Evolutionary conservation across 2,329 filamentous ascomycete species (phyloP).

Genomic region (Sporothrix pseudoabietina): DNA sequence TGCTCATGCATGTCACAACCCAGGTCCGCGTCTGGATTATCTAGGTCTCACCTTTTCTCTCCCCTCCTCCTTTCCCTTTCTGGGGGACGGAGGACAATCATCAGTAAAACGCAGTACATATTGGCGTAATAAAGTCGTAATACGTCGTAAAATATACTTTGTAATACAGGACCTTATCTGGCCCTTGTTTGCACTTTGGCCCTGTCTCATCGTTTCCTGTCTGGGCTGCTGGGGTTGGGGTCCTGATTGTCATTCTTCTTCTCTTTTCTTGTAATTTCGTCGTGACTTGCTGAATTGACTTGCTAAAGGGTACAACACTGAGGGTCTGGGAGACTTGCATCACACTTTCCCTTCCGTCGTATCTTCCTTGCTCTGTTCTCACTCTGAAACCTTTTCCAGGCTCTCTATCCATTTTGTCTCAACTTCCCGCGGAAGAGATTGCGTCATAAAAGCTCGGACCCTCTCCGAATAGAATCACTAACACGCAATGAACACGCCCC

Average conservation of each 20-base stretch:
- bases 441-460: neutral
- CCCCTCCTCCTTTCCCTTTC: neutral
- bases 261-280: neutral
- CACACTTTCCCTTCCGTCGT: neutral
- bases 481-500: neutral
- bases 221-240: neutral
- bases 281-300: neutral
- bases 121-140: neutral
- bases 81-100: neutral
- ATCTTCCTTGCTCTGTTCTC: neutral
- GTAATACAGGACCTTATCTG: neutral
- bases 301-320: neutral
- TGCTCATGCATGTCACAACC: slow-evolving; percentile 8
- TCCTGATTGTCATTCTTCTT: neutral
- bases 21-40: slow-evolving; percentile 16
- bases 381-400: neutral
- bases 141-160: neutral
- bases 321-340: neutral
- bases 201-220: neutral
- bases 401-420: neutral
- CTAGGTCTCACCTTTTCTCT: neutral
- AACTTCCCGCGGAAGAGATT: neutral
- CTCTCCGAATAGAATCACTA: neutral
- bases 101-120: neutral
- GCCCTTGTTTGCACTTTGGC: neutral